Base-by-base conservation (phyloP, 2,329 filamentous ascomycete genomes). In the Didymella sp. region DNA sequence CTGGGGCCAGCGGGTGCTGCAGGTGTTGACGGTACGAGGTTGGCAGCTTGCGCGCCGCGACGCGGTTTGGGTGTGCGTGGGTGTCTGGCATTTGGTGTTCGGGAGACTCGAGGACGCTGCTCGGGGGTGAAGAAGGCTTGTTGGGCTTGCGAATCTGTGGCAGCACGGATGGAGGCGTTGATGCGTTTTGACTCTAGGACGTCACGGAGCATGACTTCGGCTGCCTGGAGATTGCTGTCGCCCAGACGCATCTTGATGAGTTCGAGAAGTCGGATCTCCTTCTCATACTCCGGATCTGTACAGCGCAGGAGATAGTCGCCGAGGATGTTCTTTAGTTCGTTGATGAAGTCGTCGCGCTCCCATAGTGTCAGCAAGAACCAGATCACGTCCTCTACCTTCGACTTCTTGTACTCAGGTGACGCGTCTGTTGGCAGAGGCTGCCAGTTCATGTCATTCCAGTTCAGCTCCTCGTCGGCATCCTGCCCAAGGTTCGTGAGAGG, bases 161-260 rank as follows among this genome's bases (percentile, higher is more conserved):
- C 62, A 33, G 67, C 66, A 38, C 59, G 70, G 6, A 73, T 74
- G 4, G 84, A 80, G 7, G 81, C 78, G 71, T 97, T 90, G 57
- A 96, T 85, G 38, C 86, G 84, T 59, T 84, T 83, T 1, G 92
- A 96, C 70, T 97, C 93, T 63, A 90, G 85, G 31, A 98, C 90
- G 73, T 99, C 95, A 62, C 89, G 91, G 55, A 99, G 85, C 95
- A 99, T 99, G 68, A 99, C 95, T 72, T 99, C 94, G 75, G 93
- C 97, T 45, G 91, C 90, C 73, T 98, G 95, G 42, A 99, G 80
- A 15, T 91, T 87, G 25, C 85, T 84, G 63, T 97, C 92, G 22
- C 94, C 94, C 54, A 97, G 93, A 8, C 93, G 87, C 59, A 91
- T 84, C 78, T 97, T 97, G 57, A 99, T 84, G 9, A 98, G 83